Evolutionary conservation across 179 eudicot genomes (phyloP), one percentile per base, ranked within the genome.

Genomic region (Silene coronaria): DNA sequence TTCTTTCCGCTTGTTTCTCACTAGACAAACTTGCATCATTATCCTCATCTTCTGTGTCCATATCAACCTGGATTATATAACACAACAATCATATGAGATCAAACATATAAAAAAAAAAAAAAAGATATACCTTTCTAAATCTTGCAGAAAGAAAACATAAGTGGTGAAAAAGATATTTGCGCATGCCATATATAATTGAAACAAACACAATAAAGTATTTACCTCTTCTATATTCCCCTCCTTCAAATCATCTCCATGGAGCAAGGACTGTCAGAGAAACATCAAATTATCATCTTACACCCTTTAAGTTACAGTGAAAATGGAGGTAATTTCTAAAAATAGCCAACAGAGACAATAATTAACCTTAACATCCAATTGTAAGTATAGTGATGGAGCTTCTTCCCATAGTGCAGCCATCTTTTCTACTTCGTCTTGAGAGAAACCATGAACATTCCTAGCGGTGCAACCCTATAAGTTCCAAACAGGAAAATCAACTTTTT

Each of bases 321-420:
- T 34, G 12, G 17, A 66, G 32, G 57, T 32, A 36, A 8, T 19
- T 26, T 72, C 45, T 75, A 22, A 22, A 16, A 21, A 70, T 23
- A 78, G 27, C 23, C 53, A 36, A 28, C 21, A 65, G 26, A 76
- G 58, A 34, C n/a, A 26, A 34, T 3, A 72, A 34, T 70, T 71
- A 76, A 94, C 98, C 98, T 90, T 94, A 77, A 84, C 82, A 72
- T 94, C 91, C 83, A 94, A 77, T 73, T 86, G 88, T 79, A 92
- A 74, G 89, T 94, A 94, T 82, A 90, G 70, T 70, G 94, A 78
- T 23, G 97, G 92, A 66, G 97, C 89, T 80, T 92, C 98, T 85
- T 94, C 98, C 98, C 98, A 94, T 53, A 74, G 84, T 60, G 76
- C 79, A 79, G 95, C 95, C 98, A 94, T 94, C 89, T 86, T 89